phyloP scores from a whole-genome alignment of 768 basidiomycete species.

The Pleurotus tuber-regium region DNA sequence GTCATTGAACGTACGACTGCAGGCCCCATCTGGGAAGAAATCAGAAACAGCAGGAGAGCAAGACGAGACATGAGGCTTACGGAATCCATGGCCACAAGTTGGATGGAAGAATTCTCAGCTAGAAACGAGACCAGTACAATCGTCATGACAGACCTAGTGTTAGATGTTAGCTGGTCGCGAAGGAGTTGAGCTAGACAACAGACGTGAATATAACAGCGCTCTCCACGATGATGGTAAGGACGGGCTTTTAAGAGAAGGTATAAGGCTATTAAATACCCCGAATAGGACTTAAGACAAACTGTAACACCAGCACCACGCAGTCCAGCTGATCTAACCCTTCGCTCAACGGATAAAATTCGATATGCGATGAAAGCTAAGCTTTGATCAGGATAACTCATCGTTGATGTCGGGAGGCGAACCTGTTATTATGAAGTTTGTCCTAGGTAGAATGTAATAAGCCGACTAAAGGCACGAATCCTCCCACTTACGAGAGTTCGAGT shows the following conservation, averaged over 20 bases:
- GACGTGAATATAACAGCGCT: slow-evolving; percentile 13
- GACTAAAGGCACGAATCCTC: not conserved
- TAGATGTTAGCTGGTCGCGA: not conserved
- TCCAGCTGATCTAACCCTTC: not conserved
- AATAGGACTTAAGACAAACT: no score
- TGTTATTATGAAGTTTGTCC: not conserved
- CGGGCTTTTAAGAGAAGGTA: no score
- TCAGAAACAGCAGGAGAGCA: not conserved
- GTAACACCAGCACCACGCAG: no score
- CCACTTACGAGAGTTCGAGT: not conserved
- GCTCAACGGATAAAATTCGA: not conserved
- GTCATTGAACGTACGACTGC: not conserved
- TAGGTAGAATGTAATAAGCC: not conserved
- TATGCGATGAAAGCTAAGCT: not conserved
- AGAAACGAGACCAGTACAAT: slow-evolving; percentile 13
- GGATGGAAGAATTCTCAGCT: not conserved
- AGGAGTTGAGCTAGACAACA: not conserved
- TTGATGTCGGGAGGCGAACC: no score
- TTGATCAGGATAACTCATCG: no score
- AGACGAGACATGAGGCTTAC: not conserved
- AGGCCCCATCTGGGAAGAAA: not conserved
- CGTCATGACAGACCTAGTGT: not conserved
- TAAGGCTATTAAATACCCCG: no score
- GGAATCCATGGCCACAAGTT: slow-evolving; percentile 8
- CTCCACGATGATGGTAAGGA: slow-evolving; percentile 14